These are phyloP conservation scores for Drechslera avenae DNA, from an alignment of 2,329 filamentous ascomycete species.

Conservation along the genomic window DNA sequence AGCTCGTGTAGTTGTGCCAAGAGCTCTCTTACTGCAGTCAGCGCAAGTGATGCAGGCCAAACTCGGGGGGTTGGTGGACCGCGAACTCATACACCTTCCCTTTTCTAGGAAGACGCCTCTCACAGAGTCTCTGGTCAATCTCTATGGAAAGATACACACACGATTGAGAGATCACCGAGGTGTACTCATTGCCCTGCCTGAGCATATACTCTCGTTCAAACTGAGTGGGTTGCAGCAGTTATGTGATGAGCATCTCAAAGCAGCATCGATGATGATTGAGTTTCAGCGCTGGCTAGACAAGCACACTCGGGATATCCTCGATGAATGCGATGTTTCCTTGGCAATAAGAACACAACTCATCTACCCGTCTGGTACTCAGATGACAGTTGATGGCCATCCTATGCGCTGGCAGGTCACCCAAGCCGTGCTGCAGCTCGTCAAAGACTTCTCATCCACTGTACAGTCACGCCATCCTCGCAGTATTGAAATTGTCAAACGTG, in stretches of 20 bases:
- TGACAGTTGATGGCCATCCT: constrained; percentile 48
- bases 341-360: constrained; percentile 51
- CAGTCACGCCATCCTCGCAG: constrained; percentile 49
- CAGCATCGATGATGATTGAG: constrained; percentile 57
- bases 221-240: constrained; percentile 65
- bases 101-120: constrained; percentile 61
- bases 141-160: constrained; percentile 49
- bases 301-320: constrained; percentile 64
- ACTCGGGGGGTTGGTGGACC: constrained; percentile 60
- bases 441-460: constrained; percentile 42
- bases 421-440: constrained; percentile 42
- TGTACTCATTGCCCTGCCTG: constrained; percentile 65
- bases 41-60: constrained; percentile 61
- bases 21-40: constrained; percentile 62
- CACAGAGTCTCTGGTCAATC: constrained; percentile 27
- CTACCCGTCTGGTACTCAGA: constrained; percentile 52
- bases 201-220: constrained; percentile 69
- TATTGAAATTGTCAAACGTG: constrained; percentile 56
- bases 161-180: constrained; percentile 54
- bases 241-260: constrained; percentile 51
- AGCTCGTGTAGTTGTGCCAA: constrained; percentile 61
- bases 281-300: constrained; percentile 58
- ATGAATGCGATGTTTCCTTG: constrained; percentile 62
- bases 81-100: constrained; percentile 61
- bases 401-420: constrained; percentile 49